Conservation (phyloP, 768 basidiomycete genomes). For the Strobilomyces echinocephalus region DNA sequence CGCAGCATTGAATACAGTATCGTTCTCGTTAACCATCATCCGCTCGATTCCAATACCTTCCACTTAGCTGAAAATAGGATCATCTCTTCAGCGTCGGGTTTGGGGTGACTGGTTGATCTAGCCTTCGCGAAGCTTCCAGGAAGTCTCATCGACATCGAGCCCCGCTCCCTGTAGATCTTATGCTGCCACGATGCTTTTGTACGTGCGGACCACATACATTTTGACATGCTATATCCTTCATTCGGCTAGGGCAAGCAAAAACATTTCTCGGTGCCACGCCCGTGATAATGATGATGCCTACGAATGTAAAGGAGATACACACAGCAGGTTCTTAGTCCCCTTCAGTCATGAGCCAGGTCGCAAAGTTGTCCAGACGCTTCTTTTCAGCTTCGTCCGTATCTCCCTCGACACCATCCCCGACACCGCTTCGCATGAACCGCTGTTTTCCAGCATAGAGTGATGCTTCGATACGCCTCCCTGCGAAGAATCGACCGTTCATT, state of each 20-base stretch:
- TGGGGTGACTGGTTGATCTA: no score
- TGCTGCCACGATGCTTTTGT: no score
- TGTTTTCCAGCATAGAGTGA: constrained; percentile 78
- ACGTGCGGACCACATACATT: no score
- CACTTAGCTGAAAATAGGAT: no score
- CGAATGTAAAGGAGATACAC: constrained; percentile 2
- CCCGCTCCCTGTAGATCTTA: no score
- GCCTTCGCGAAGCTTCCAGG: background rate
- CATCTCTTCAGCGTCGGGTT: no score
- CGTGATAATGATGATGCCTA: background rate
- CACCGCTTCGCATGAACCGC: constrained; percentile 72
- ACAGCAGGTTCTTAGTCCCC: constrained; percentile 45
- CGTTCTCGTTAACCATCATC: background rate
- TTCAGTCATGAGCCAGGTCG: constrained; percentile 79
- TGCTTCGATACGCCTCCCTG: constrained; percentile 77
- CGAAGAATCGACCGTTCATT: constrained; percentile 94
- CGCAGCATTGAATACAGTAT: constrained; percentile 2
- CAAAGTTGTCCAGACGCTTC: constrained; percentile 83
- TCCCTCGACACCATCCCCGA: constrained; percentile 56
- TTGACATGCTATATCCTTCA: background rate
- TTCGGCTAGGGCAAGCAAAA: background rate
- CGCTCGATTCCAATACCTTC: no score
- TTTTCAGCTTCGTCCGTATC: constrained; percentile 74
- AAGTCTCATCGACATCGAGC: no score
- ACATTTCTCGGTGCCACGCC: background rate